phyloP scores from a whole-genome alignment of 441 rosid genomes.

The Isatis lusitanica region DNA sequence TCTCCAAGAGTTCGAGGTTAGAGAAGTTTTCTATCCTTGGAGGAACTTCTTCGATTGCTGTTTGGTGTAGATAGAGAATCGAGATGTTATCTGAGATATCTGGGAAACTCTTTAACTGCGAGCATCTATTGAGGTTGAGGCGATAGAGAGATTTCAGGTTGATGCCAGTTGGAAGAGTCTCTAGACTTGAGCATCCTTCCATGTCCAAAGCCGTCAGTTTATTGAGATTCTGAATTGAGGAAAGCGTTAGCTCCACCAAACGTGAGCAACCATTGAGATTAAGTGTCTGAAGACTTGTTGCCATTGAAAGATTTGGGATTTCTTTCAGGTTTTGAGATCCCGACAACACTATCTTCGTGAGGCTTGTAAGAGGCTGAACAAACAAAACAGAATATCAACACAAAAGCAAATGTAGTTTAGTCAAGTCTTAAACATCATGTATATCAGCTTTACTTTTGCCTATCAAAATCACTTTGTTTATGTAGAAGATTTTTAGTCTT shows the following conservation, averaged over 20 bases:
- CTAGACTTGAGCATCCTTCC: not conserved
- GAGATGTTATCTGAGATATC: constrained; percentile 22
- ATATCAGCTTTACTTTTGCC: not conserved
- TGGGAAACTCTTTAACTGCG: constrained; percentile 6
- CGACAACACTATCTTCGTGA: not conserved
- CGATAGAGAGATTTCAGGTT: constrained; percentile 13
- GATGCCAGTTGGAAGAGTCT: not conserved
- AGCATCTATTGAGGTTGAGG: constrained; percentile 11
- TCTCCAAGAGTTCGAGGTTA: constrained; percentile 12
- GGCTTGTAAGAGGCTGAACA: constrained; percentile 13
- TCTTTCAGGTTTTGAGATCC: constrained; percentile 17
- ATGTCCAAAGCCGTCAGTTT: constrained; percentile 3
- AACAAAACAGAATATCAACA: not conserved
- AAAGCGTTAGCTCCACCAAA: not conserved
- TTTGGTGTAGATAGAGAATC: not conserved
- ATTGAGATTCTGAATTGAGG: constrained; percentile 10
- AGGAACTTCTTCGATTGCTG: constrained; percentile 9
- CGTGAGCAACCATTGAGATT: constrained; percentile 24
- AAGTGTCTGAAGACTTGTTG: constrained; percentile 12
- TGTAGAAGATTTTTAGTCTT: not conserved
- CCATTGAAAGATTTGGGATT: constrained; percentile 26
- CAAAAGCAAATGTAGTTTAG: not conserved
- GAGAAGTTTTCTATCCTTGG: not conserved
- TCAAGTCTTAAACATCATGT: not conserved
- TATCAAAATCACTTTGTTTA: too few relatives aligned